Conservation (phyloP, 2,329 filamentous ascomycete species). For the Diaporthe nobilis region DNA sequence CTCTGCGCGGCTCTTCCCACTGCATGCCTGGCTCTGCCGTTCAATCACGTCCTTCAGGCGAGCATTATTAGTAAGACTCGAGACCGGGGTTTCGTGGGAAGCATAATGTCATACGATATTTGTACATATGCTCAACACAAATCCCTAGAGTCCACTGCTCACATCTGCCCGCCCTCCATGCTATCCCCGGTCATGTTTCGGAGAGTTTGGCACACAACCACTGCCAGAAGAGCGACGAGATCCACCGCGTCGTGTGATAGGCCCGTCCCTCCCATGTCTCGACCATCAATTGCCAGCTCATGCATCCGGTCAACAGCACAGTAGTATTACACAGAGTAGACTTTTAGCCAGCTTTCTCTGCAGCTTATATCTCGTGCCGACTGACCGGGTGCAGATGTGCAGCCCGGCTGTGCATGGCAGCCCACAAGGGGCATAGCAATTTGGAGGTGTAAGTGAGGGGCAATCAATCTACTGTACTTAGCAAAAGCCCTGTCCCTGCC, state of each 20-base stretch:
- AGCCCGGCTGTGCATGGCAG: neutral
- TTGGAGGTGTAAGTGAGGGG: no score
- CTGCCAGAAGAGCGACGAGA: neutral
- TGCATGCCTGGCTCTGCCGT: neutral
- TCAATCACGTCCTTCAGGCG: neutral
- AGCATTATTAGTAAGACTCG: neutral
- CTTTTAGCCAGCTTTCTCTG: neutral
- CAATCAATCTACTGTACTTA: no score
- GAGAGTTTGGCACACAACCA: neutral
- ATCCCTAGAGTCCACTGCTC: neutral
- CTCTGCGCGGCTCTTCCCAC: neutral
- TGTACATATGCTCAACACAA: neutral
- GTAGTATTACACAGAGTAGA: neutral
- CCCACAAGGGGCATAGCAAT: no score
- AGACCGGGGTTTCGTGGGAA: neutral
- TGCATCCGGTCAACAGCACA: neutral
- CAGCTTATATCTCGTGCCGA: neutral
- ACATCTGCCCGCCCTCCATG: neutral
- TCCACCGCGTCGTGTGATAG: neutral
- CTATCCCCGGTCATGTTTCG: conserved; percentile 2
- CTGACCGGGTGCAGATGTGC: neutral
- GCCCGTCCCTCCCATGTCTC: conserved; percentile 19
- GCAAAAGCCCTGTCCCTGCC: no score
- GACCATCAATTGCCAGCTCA: conserved; percentile 14
- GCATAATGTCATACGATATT: conserved; percentile 12